Evolutionary conservation across 208 protist genomes (phyloP).

Genomic region (Leishmania lainsoni): DNA sequence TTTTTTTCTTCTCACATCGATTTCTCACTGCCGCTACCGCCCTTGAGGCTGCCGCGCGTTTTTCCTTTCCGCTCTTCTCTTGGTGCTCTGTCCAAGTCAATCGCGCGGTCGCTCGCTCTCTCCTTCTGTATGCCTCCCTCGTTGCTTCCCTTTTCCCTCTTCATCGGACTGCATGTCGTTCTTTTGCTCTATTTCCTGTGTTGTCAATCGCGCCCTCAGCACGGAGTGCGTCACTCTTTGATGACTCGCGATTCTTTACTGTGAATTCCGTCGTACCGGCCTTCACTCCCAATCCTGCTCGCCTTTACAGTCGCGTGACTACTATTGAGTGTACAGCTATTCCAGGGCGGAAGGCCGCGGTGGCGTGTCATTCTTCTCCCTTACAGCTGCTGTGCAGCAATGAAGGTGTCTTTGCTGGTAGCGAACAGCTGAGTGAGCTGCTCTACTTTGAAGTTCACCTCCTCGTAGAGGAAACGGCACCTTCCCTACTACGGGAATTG

Average conservation of each 20-base stretch:
- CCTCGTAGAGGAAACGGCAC: no score
- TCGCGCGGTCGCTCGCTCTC: neutral
- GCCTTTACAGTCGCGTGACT: slow-evolving; percentile 37
- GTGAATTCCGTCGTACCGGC: slow-evolving; percentile 33
- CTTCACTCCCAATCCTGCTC: slow-evolving; percentile 32
- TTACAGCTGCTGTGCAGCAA: slow-evolving; percentile 38
- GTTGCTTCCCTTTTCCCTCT: neutral
- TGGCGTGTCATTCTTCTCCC: slow-evolving; percentile 31
- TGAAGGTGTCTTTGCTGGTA: slow-evolving; percentile 28
- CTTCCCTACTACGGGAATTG: no score
- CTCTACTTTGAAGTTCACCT: neutral
- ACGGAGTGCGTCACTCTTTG: neutral
- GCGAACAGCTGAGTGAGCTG: slow-evolving; percentile 36
- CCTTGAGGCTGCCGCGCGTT: neutral
- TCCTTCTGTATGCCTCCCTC: neutral
- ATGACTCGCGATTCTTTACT: slow-evolving; percentile 14
- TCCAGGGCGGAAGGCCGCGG: slow-evolving; percentile 30
- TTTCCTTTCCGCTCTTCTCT: neutral
- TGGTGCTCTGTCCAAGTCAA: neutral
- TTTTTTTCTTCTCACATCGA: neutral
- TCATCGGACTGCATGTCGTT: neutral
- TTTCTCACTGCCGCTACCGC: neutral
- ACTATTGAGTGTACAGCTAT: slow-evolving; percentile 25
- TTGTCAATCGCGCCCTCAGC: neutral
- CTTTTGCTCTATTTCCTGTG: no score